A percentile compares a stretch with the other conserved stretches of the same genome.
Evolutionary conservation across 805 yeast genomes (phyloP).

Genomic region (Metschnikowia noctiluminum): DNA sequence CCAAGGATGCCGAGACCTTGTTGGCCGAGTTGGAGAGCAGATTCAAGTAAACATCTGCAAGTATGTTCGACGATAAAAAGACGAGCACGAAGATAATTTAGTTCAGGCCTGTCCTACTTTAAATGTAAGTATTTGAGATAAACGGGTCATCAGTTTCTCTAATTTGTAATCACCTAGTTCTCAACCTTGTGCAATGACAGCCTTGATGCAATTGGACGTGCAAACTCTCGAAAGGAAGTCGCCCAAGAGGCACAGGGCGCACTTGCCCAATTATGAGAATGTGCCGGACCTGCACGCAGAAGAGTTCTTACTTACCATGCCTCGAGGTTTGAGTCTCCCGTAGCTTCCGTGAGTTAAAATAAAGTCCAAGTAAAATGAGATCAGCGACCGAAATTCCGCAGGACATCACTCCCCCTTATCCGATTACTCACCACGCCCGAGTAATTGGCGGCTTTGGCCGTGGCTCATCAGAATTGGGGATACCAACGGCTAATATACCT

Average conservation of each 20-base stretch:
- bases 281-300: too few relatives aligned
- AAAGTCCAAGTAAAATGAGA: conserved; percentile 17
- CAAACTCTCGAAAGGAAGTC: too few relatives aligned
- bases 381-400: conserved; percentile 46
- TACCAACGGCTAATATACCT: conserved; percentile 92
- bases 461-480: conserved; percentile 89
- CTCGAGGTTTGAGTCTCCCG: background rate
- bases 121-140: too few relatives aligned
- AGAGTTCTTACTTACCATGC: too few relatives aligned
- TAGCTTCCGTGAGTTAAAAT: background rate
- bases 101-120: too few relatives aligned
- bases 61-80: background rate
- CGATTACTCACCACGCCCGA: conserved; percentile 40
- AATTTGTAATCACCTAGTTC: too few relatives aligned
- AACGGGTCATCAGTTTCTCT: too few relatives aligned
- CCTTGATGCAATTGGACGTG: too few relatives aligned
- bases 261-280: too few relatives aligned
- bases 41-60: conserved; percentile 28
- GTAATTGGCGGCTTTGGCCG: conserved; percentile 88
- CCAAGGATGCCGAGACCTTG: conserved; percentile 87
- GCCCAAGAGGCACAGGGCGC: too few relatives aligned
- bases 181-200: too few relatives aligned
- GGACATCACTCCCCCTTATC: conserved; percentile 47
- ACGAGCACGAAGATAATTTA: background rate
- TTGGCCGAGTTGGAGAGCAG: conserved; percentile 60